phyloP scores from a whole-genome alignment of 1,284 basidiomycete species.

The Puccinia polysora region DNA sequence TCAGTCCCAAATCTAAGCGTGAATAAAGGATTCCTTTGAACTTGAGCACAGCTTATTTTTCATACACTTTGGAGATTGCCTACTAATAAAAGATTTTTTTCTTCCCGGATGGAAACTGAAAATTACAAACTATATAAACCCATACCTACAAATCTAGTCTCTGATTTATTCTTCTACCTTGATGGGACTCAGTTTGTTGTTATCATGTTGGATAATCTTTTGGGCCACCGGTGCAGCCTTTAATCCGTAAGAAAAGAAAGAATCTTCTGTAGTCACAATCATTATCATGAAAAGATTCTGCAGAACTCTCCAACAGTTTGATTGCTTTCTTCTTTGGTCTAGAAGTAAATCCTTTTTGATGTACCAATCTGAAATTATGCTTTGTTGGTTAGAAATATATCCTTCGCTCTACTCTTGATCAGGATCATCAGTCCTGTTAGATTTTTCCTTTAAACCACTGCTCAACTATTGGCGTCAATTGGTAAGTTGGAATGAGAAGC shows the following conservation, averaged over 20 bases:
- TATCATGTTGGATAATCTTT: conserved; percentile 69
- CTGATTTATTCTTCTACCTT: conserved; percentile 62
- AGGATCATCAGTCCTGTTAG: conserved; percentile 63
- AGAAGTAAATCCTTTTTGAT: too few species aligned
- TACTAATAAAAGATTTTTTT: too few species aligned
- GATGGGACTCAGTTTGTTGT: conserved; percentile 66
- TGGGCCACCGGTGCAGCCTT: conserved; percentile 62
- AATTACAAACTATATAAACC: too few species aligned
- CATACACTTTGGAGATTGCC: too few species aligned
- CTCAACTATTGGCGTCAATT: conserved; percentile 55
- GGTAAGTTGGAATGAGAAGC: not conserved
- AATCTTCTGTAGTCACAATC: conserved; percentile 42
- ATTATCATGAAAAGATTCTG: too few species aligned
- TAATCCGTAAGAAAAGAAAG: conserved; percentile 48
- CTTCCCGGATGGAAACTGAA: too few species aligned
- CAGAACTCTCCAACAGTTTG: too few species aligned
- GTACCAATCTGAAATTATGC: too few species aligned
- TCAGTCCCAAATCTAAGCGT: conserved; percentile 24
- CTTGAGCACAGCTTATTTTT: too few species aligned
- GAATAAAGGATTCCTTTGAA: too few species aligned
- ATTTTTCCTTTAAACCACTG: conserved; percentile 63
- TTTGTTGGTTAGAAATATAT: conserved; percentile 64
- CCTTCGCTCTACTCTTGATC: conserved; percentile 61
- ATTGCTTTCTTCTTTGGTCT: too few species aligned
- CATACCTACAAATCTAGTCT: conserved; percentile 33